phyloP scores from a whole-genome alignment of 1,139 yeast genomes.

The Diutina mesorugosa region DNA sequence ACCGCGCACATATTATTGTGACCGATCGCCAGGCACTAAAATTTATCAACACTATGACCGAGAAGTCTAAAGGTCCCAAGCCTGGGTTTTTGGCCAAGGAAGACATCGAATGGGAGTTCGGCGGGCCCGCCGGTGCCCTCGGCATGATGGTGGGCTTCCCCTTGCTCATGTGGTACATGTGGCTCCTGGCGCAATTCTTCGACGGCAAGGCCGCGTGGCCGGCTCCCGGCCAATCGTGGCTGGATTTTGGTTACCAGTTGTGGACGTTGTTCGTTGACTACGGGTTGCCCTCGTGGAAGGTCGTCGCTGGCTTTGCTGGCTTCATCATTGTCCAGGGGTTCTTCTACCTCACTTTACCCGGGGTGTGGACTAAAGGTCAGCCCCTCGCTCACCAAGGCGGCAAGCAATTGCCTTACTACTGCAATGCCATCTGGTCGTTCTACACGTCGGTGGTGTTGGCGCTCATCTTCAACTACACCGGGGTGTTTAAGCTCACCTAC shows the following conservation, averaged over 20 bases:
- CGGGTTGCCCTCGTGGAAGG: slow-evolving; percentile 57
- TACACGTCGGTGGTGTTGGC: slow-evolving; percentile 54
- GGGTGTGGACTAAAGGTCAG: slow-evolving; percentile 90
- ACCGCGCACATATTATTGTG: neutral
- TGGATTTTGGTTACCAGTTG: slow-evolving; percentile 36
- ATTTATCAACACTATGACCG: neutral
- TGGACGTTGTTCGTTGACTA: slow-evolving; percentile 32
- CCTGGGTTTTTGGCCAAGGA: slow-evolving; percentile 22
- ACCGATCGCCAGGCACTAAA: neutral
- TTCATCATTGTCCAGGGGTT: slow-evolving; percentile 61
- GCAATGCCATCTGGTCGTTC: slow-evolving; percentile 82
- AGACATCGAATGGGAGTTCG: slow-evolving; percentile 69
- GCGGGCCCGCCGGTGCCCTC: slow-evolving; percentile 84
- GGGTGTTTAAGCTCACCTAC: slow-evolving; percentile 46
- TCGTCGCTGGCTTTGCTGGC: slow-evolving; percentile 59
- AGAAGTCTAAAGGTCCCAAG: neutral
- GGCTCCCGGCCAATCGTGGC: slow-evolving; percentile 40
- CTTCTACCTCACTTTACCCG: slow-evolving; percentile 83
- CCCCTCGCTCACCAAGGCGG: slow-evolving; percentile 72
- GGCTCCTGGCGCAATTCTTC: slow-evolving; percentile 80
- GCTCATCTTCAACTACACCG: slow-evolving; percentile 55
- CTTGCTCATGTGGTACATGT: slow-evolving; percentile 88
- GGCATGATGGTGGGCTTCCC: slow-evolving; percentile 97
- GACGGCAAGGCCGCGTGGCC: slow-evolving; percentile 67
- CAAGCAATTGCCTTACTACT: slow-evolving; percentile 77